Percentiles rank a stretch among this genome's conserved stretches.
Conservation (phyloP, 352 stramenopile genomes). For the Blastocystis sp. region DNA sequence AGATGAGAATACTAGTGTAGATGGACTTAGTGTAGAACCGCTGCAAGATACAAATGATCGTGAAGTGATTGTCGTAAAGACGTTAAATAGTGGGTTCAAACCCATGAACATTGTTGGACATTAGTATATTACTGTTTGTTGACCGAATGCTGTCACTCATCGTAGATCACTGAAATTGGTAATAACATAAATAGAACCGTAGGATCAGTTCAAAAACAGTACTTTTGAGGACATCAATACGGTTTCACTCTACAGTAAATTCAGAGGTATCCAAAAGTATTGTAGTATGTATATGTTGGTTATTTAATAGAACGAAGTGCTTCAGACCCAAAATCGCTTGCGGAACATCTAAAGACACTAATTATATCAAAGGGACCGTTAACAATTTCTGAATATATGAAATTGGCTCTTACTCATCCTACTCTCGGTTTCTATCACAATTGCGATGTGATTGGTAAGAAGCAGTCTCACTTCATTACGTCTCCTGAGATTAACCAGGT, state of each 20-base stretch:
- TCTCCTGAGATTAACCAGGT: constrained; percentile 88
- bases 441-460: constrained; percentile 82
- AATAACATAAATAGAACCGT: background rate
- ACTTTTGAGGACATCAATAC: no score
- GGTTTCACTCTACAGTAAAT: no score
- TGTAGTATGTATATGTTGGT: background rate
- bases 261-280: no score
- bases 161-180: background rate
- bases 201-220: no score
- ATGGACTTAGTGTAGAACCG: no score
- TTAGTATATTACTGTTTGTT: background rate
- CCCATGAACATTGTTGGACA: background rate
- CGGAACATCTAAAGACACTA: constrained; percentile 56
- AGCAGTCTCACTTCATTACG: constrained; percentile 86
- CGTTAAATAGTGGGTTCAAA: background rate
- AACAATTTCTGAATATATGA: constrained; percentile 67
- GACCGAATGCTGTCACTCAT: background rate
- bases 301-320: constrained; percentile 15
- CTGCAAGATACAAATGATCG: background rate
- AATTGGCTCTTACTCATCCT: constrained; percentile 76
- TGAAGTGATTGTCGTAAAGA: background rate
- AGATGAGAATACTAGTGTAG: no score
- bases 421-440: constrained; percentile 85
- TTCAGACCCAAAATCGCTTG: background rate
- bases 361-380: constrained; percentile 68